A percentile compares a stretch with the other conserved stretches of the same genome.
Conservation (phyloP, 805 yeast species). For the Metschnikowia koreensis region DNA sequence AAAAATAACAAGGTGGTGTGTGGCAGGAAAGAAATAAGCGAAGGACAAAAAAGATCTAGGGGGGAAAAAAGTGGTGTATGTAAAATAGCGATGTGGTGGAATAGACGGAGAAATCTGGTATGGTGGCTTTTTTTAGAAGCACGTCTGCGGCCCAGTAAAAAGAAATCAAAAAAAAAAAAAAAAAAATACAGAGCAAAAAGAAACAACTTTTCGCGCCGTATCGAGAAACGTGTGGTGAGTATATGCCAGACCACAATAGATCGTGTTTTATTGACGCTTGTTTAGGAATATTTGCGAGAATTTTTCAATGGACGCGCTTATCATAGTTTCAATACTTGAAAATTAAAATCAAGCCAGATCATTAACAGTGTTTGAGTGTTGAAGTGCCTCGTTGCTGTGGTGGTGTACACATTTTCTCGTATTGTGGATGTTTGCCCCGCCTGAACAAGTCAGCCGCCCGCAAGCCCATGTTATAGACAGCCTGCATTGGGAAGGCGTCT, state of each 20-base stretch:
- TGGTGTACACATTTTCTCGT: not conserved
- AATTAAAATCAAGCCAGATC: too few species aligned
- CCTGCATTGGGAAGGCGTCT: not conserved
- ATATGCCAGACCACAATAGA: not conserved
- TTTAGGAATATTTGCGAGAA: not conserved
- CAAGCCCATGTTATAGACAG: not conserved
- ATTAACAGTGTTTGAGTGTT: too few species aligned
- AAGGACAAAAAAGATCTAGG: not conserved
- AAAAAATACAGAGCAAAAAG: not conserved
- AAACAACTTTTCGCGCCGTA: not conserved
- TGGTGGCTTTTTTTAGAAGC: not conserved
- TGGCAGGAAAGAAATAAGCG: not conserved
- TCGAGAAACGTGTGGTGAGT: not conserved
- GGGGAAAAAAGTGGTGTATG: not conserved
- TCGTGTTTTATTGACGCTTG: not conserved
- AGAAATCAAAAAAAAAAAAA: slow-evolving; percentile 1
- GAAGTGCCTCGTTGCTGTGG: too few species aligned
- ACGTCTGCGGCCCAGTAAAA: slow-evolving; percentile 1
- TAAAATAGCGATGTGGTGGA: slow-evolving; percentile 1
- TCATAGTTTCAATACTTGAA: not conserved
- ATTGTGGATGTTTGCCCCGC: not conserved
- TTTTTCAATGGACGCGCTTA: not conserved
- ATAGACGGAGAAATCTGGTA: not conserved
- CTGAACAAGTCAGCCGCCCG: not conserved
- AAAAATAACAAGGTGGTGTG: not conserved